Evolutionary conservation across 2,329 filamentous ascomycete genomes (phyloP).

Genomic region (Torrubiellomyces zombiae): DNA sequence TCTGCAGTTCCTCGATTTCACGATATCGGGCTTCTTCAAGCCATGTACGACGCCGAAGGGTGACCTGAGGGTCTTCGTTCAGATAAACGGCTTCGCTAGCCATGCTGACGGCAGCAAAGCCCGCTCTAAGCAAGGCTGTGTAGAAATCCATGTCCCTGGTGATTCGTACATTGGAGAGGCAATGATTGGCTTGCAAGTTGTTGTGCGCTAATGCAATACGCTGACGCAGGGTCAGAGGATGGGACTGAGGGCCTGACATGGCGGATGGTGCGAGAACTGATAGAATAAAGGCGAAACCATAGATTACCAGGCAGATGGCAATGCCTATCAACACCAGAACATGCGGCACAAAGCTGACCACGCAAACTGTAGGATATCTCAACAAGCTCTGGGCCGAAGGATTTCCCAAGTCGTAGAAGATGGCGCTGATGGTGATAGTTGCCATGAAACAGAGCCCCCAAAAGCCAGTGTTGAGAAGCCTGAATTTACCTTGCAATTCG

Average conservation of each 20-base stretch:
- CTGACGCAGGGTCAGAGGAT: conserved; percentile 30
- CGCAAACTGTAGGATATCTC: conserved; percentile 83
- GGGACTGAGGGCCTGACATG: conserved; percentile 9
- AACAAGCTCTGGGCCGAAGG: conserved; percentile 49
- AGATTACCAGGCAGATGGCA: conserved; percentile 57
- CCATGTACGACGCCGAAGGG: conserved; percentile 68
- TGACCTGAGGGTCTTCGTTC: conserved; percentile 69
- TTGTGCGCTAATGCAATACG: conserved; percentile 56
- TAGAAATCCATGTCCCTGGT: conserved; percentile 91
- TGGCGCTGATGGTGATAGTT: conserved; percentile 63
- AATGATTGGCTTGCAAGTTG: conserved; percentile 85
- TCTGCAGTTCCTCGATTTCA: conserved; percentile 50
- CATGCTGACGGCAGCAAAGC: conserved; percentile 78
- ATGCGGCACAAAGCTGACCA: conserved; percentile 89
- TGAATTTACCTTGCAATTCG: conserved; percentile 59
- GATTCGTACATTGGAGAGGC: conserved; percentile 64
- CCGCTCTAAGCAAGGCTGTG: conserved; percentile 69
- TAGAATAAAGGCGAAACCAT: conserved; percentile 56
- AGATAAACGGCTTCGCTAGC: conserved; percentile 92
- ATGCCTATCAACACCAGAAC: conserved; percentile 76
- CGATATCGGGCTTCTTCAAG: conserved; percentile 71
- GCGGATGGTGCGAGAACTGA: conserved; percentile 34
- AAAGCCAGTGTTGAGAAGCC: conserved; percentile 74
- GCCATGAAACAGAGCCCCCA: conserved; percentile 87
- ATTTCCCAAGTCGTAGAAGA: conserved; percentile 44